Conservation (phyloP, 306 rosid species). For the Corylus heterophylla region DNA sequence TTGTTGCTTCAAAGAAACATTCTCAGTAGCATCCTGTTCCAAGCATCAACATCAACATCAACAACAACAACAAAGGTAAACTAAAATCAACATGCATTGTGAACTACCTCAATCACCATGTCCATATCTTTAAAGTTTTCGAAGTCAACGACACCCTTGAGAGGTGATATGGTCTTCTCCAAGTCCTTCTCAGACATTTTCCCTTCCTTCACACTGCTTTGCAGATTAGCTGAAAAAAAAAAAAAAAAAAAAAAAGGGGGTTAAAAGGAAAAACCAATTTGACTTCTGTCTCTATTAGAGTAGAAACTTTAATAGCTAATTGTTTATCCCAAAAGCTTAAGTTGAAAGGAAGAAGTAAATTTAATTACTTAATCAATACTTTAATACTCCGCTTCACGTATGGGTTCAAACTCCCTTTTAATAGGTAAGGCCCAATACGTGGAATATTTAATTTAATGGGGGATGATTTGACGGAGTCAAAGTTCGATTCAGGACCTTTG, state of each 20-base stretch:
- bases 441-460: too few relatives aligned
- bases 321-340: too few relatives aligned
- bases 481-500: too few relatives aligned
- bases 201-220: conserved; percentile 85
- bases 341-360: too few relatives aligned
- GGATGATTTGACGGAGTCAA: too few relatives aligned
- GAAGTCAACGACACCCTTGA: conserved; percentile 71
- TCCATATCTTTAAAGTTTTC: conserved; percentile 85
- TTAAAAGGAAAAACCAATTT: background rate
- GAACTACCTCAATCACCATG: conserved; percentile 92
- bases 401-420: too few relatives aligned
- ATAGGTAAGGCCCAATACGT: too few relatives aligned
- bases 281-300: conserved; percentile 4
- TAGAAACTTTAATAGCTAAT: conserved; percentile 2
- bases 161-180: conserved; percentile 67
- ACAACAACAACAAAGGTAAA: background rate
- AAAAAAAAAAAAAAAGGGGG: background rate
- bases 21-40: conserved; percentile 89
- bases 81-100: background rate
- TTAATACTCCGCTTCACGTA: too few relatives aligned
- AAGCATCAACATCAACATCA: conserved; percentile 19
- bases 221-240: conserved; percentile 18
- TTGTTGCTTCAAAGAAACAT: conserved; percentile 86
- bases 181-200: conserved; percentile 63
- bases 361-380: too few relatives aligned